These are phyloP conservation scores for Calvatia gigantea DNA, from an alignment of 768 basidiomycete species.

Conservation along the genomic window DNA sequence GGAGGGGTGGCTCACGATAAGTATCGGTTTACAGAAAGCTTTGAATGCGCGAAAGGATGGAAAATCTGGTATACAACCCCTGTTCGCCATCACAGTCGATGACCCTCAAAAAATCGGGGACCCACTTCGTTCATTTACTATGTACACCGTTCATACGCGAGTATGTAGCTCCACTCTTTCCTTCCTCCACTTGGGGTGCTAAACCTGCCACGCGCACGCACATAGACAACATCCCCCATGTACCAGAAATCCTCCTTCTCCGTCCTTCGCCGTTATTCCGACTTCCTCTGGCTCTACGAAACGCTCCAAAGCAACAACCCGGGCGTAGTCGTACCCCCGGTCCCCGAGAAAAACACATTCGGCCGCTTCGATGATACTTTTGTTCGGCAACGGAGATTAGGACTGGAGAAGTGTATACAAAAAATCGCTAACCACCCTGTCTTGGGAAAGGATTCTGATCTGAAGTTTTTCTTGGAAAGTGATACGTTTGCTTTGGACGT, in stretches of 20 bases:
- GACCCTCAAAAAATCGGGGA: conserved; percentile 98
- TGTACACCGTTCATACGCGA: conserved; percentile 93
- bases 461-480: conserved; percentile 89
- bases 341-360: conserved; percentile 92
- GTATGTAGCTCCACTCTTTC: conserved; percentile 39
- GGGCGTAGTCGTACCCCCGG: conserved; percentile 94
- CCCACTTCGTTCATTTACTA: conserved; percentile 88
- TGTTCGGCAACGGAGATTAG: conserved; percentile 79
- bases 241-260: conserved; percentile 86
- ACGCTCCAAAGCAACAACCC: conserved; percentile 87
- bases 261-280: conserved; percentile 94
- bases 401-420: conserved; percentile 85
- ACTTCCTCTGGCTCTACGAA: conserved; percentile 96
- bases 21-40: conserved; percentile 10
- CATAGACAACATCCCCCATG: conserved; percentile 78
- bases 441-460: conserved; percentile 80
- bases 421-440: conserved; percentile 94
- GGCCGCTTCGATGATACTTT: conserved; percentile 93
- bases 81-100: conserved; percentile 87
- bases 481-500: conserved; percentile 91
- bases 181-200: not conserved
- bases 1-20: not conserved
- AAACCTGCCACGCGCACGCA: conserved; percentile 3
- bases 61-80: conserved; percentile 52
- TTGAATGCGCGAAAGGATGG: conserved; percentile 14